Conservation (phyloP, 768 basidiomycete species). For the Chalciporus sphaerocephalus region DNA sequence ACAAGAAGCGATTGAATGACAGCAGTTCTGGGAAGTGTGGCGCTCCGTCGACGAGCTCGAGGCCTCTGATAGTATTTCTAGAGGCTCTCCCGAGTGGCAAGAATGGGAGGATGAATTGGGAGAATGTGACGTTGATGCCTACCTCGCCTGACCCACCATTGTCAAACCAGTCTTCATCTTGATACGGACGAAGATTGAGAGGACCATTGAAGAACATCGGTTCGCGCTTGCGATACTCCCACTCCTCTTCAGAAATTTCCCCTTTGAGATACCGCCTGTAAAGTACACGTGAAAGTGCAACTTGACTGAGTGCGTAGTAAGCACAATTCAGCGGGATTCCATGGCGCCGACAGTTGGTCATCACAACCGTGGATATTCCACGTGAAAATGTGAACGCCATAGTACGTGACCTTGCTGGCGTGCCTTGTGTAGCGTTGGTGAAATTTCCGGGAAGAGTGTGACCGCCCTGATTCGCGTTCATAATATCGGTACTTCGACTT, state of each 20-base stretch:
- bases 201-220: slow-evolving; percentile 50
- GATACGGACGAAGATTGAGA: slow-evolving; percentile 46
- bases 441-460: slow-evolving; percentile 46
- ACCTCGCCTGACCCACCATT: slow-evolving; percentile 41
- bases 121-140: slow-evolving; percentile 40
- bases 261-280: slow-evolving; percentile 42
- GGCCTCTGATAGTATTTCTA: slow-evolving; percentile 5
- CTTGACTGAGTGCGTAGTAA: slow-evolving; percentile 45
- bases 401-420: slow-evolving; percentile 37
- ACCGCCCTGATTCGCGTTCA: slow-evolving; percentile 39
- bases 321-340: slow-evolving; percentile 47
- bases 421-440: slow-evolving; percentile 33
- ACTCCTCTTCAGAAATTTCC: slow-evolving; percentile 45
- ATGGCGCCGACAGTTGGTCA: slow-evolving; percentile 36
- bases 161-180: slow-evolving; percentile 43
- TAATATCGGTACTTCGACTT: background rate
- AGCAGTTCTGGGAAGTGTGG: slow-evolving; percentile 41
- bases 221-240: slow-evolving; percentile 45
- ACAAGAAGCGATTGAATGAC: slow-evolving; percentile 42
- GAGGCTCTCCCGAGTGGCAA: slow-evolving; percentile 36
- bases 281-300: slow-evolving; percentile 46
- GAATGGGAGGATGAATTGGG: slow-evolving; percentile 41
- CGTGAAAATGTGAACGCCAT: slow-evolving; percentile 23
- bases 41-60: slow-evolving; percentile 35
- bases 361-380: slow-evolving; percentile 30